These are phyloP conservation scores for Fomitopsis palustris DNA, from an alignment of 1,284 basidiomycete genomes.

Conservation along the genomic window DNA sequence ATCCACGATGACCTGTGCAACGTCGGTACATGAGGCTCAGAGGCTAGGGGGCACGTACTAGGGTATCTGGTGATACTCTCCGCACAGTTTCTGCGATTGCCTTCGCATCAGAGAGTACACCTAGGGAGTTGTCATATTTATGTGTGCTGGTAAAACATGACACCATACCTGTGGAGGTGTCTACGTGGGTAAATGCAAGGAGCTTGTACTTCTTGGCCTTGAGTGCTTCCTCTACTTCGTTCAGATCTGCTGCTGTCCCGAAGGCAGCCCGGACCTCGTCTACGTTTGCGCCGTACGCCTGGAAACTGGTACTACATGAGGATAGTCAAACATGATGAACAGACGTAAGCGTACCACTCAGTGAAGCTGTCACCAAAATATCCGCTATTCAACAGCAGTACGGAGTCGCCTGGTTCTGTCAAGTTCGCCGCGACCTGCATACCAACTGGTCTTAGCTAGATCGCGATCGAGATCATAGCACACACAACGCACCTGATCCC, in stretches of 20 bases:
- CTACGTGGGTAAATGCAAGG: slow-evolving; percentile 92
- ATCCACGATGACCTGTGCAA: slow-evolving; percentile 73
- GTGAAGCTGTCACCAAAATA: slow-evolving; percentile 89
- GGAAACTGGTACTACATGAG: slow-evolving; percentile 48
- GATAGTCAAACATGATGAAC: not conserved
- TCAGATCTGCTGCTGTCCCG: slow-evolving; percentile 68
- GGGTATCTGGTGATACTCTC: slow-evolving; percentile 80
- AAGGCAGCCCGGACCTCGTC: slow-evolving; percentile 82
- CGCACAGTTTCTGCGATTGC: slow-evolving; percentile 75
- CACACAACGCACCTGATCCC: slow-evolving; percentile 64
- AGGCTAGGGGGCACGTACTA: slow-evolving; percentile 44
- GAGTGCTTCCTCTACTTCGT: slow-evolving; percentile 73
- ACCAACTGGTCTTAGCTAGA: not conserved
- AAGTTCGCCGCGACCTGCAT: slow-evolving; percentile 77
- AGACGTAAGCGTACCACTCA: slow-evolving; percentile 57
- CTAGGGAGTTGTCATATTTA: slow-evolving; percentile 28
- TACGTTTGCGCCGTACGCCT: slow-evolving; percentile 90
- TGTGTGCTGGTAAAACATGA: not conserved
- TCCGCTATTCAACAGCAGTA: slow-evolving; percentile 79
- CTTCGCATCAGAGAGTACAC: slow-evolving; percentile 85
- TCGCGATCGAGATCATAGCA: not conserved
- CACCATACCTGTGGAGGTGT: slow-evolving; percentile 76
- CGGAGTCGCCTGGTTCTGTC: slow-evolving; percentile 77
- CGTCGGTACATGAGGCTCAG: slow-evolving; percentile 6
- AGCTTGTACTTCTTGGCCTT: slow-evolving; percentile 86